These are phyloP conservation scores for Kwoniella mangroviensis DNA, from an alignment of 768 basidiomycete species.

Conservation along the genomic window DNA sequence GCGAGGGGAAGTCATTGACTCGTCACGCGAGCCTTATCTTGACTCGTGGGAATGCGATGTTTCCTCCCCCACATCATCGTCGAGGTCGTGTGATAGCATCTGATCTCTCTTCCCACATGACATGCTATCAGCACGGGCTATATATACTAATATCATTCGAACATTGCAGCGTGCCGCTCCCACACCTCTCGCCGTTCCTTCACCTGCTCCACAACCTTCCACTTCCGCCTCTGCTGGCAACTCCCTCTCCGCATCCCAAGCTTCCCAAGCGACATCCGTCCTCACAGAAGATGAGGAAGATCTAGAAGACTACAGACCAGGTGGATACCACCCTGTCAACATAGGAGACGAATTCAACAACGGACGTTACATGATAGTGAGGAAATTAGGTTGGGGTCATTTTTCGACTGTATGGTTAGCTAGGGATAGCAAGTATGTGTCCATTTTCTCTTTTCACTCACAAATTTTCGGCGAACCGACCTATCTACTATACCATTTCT, in stretches of 20 bases:
- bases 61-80: neutral
- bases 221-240: conserved; percentile 33
- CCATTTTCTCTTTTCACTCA: neutral
- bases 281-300: conserved; percentile 67
- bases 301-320: conserved; percentile 78
- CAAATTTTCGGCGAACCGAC: neutral
- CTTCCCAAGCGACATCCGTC: conserved; percentile 44
- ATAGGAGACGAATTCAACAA: conserved; percentile 82
- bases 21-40: conserved; percentile 23
- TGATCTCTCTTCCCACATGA: neutral
- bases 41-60: conserved; percentile 11
- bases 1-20: neutral
- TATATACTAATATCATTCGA: neutral
- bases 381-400: conserved; percentile 76
- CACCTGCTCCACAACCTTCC: conserved; percentile 32
- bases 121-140: neutral
- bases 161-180: conserved; percentile 20
- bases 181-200: conserved; percentile 33
- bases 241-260: conserved; percentile 44
- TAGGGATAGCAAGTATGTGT: conserved; percentile 57
- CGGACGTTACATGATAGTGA: conserved; percentile 79
- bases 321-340: conserved; percentile 69
- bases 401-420: conserved; percentile 59
- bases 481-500: neutral
- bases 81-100: conserved; percentile 14